phyloP scores from a whole-genome alignment of 306 rosid genomes.

The Lotus japonicus region DNA sequence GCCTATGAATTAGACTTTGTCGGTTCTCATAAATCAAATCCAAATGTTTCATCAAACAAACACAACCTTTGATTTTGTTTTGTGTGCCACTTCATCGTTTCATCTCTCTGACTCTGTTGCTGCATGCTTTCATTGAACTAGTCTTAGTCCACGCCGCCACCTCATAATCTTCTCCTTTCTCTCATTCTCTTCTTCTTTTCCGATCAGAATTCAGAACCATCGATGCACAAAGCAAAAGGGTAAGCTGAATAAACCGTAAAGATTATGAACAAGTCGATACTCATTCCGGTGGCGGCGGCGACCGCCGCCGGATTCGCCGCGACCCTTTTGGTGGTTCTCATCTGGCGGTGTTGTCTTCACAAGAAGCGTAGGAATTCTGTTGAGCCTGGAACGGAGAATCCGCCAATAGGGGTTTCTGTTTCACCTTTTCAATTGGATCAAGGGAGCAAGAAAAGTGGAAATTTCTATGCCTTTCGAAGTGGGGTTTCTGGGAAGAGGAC shows the following conservation, averaged over 20 bases:
- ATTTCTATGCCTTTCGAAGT: constrained; percentile 33
- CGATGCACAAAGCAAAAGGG: constrained; percentile 14
- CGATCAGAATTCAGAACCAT: background rate
- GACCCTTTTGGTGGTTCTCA: constrained; percentile 22
- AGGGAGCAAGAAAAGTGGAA: constrained; percentile 34
- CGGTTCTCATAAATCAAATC: constrained; percentile 16
- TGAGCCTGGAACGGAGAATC: constrained; percentile 17
- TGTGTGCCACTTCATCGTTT: background rate
- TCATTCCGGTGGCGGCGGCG: constrained; percentile 34
- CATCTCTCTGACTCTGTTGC: too few relatives aligned
- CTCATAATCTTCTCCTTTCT: background rate
- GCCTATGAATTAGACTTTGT: background rate
- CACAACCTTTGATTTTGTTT: background rate
- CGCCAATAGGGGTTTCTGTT: constrained; percentile 12
- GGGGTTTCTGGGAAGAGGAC: constrained; percentile 40
- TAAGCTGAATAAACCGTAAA: background rate
- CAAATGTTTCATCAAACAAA: background rate
- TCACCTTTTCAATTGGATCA: constrained; percentile 27
- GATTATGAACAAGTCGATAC: constrained; percentile 36
- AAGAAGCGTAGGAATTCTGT: constrained; percentile 25
- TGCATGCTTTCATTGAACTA: constrained; percentile 55
- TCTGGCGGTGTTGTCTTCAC: constrained; percentile 21
- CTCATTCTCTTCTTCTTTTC: background rate
- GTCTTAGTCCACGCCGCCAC: constrained; percentile 69
- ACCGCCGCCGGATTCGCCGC: constrained; percentile 39